These are phyloP conservation scores for Wickerhamiella parazyma DNA, from an alignment of 805 yeast genomes.

Conservation along the genomic window DNA sequence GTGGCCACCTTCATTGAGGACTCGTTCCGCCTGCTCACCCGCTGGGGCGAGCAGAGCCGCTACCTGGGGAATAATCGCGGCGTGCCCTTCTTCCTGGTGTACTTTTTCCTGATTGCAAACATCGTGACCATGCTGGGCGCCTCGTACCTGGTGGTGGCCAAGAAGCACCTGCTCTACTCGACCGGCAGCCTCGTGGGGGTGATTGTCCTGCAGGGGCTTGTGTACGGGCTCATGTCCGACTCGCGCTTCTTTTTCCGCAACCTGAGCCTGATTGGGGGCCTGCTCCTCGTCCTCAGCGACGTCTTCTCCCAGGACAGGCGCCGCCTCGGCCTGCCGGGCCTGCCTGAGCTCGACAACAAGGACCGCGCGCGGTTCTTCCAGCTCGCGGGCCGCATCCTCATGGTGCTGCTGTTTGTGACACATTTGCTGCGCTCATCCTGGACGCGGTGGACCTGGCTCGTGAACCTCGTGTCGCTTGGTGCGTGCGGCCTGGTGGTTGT, in stretches of 20 bases:
- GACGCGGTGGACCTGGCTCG: slow-evolving; percentile 49
- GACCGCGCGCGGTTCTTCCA: slow-evolving; percentile 69
- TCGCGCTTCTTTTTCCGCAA: slow-evolving; percentile 73
- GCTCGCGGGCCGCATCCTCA: slow-evolving; percentile 75
- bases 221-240: slow-evolving; percentile 77
- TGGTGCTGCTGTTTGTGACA: slow-evolving; percentile 72
- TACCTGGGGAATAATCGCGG: slow-evolving; percentile 71
- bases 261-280: slow-evolving; percentile 82
- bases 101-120: slow-evolving; percentile 52
- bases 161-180: slow-evolving; percentile 56
- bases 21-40: slow-evolving; percentile 64
- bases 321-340: slow-evolving; percentile 54
- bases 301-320: slow-evolving; percentile 66
- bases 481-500: slow-evolving; percentile 68
- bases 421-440: slow-evolving; percentile 60
- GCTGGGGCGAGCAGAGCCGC: slow-evolving; percentile 84
- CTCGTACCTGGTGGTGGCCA: slow-evolving; percentile 54
- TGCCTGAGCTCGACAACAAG: slow-evolving; percentile 55
- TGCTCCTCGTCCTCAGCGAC: slow-evolving; percentile 75
- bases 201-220: slow-evolving; percentile 69
- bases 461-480: slow-evolving; percentile 55
- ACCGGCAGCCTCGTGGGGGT: slow-evolving; percentile 56
- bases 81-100: slow-evolving; percentile 61
- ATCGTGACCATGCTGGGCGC: slow-evolving; percentile 59
- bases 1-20: slow-evolving; percentile 93